Base-by-base conservation (phyloP, 331 rosid species). In the Quercus tomentella region DNA sequence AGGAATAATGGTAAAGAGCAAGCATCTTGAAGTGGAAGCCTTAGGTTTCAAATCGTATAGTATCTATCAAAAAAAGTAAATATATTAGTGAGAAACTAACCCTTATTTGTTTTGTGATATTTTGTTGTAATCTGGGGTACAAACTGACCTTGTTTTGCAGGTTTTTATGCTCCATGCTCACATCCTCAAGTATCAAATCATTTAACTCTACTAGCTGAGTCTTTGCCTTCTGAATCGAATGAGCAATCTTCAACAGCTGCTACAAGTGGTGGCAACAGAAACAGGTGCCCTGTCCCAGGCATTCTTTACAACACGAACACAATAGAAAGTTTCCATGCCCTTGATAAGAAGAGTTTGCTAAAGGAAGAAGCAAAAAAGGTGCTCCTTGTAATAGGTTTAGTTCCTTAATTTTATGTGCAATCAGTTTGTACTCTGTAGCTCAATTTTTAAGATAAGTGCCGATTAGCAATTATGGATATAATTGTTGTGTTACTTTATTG, bases 101-200 rank as follows among this genome's bases (percentile, higher is more conserved):
- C 45, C 45, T 8, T 8, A 41, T 41, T 8, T 41, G 35, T 82
- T 31, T 31, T 55, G 30, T 7, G 10, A 67, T 1, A 55, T 35
- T 26, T 20, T 45, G 1, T 14, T 49, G 79, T 81, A 60, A 75
- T 79, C 77, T 77, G 43, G 80, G 68, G 60, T 66, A 35, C 76
- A 80, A 65, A 76, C 41, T 57, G 51, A 62, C 71, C 60, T 31
- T 70, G 43, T 83, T 30, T 67, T 77, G 74, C 87, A 95, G 98
- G 99, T 41, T 95, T 93, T 88, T 91, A 83, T 76, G 98, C 99
- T 8, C 99, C 99, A 22, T 91, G 98, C 83, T 91, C 97, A 23
- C 98, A 91, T 81, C 84, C 94, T 81, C 97, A 82, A 82, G 91
- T 95, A 21, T 88, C 98, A 49, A 95, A 93, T 82, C 87, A 88